phyloP scores from a whole-genome alignment of 495 filamentous ascomycete species.

The Hypoxylon perforatum region DNA sequence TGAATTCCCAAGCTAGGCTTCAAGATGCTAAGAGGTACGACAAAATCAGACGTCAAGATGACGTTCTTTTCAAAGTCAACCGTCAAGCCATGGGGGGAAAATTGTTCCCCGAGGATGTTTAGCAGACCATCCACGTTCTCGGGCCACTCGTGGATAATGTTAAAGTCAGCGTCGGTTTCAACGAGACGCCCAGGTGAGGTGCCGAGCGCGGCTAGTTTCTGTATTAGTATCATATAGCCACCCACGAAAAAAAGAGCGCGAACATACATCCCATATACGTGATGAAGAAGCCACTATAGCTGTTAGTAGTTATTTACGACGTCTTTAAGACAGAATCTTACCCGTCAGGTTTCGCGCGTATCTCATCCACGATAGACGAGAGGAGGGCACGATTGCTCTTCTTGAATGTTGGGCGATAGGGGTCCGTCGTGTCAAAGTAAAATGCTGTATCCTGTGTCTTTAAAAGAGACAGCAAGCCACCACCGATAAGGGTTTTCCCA shows the following conservation, averaged over 20 bases:
- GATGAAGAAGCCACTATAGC: conserved; percentile 65
- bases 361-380: conserved; percentile 70
- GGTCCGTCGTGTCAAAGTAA: conserved; percentile 70
- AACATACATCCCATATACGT: conserved; percentile 57
- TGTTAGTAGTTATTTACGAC: too few relatives aligned
- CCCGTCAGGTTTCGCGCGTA: conserved; percentile 72
- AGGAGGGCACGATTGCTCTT: conserved; percentile 68
- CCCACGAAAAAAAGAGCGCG: too few relatives aligned
- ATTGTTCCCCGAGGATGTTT: conserved; percentile 68
- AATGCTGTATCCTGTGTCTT: conserved; percentile 73
- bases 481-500: conserved; percentile 69
- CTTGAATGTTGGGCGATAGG: conserved; percentile 67
- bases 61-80: conserved; percentile 68
- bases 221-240: neutral
- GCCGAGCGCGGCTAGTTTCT: conserved; percentile 56
- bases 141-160: conserved; percentile 71
- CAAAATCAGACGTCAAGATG: conserved; percentile 71
- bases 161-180: conserved; percentile 67
- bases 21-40: conserved; percentile 68
- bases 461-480: conserved; percentile 69
- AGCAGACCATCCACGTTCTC: conserved; percentile 61
- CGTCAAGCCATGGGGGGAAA: conserved; percentile 69
- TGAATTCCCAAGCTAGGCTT: conserved; percentile 67
- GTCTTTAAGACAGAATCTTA: too few relatives aligned
- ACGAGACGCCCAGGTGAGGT: conserved; percentile 69